Evolutionary conservation across 805 yeast genomes (phyloP).

Genomic region (Millerozyma miso): DNA sequence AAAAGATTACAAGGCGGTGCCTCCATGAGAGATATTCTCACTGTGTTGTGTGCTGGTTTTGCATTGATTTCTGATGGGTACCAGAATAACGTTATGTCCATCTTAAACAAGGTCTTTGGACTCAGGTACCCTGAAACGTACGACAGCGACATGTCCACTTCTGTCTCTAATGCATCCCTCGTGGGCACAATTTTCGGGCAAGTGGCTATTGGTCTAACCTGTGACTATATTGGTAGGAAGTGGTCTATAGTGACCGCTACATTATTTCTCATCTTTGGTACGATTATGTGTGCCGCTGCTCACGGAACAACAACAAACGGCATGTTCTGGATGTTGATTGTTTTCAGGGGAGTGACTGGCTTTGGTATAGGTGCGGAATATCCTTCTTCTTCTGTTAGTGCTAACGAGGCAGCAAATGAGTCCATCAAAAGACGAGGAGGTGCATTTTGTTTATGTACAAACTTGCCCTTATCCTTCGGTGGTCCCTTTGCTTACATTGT

Average conservation of each 20-base stretch:
- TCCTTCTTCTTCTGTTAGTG: conserved; percentile 63
- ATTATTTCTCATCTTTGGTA: conserved; percentile 56
- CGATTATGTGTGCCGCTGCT: conserved; percentile 64
- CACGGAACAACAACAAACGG: conserved; percentile 58
- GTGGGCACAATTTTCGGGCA: conserved; percentile 72
- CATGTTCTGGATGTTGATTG: conserved; percentile 73
- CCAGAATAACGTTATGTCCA: conserved; percentile 70
- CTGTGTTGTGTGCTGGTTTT: conserved; percentile 65
- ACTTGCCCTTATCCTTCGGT: conserved; percentile 69
- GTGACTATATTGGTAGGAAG: conserved; percentile 66
- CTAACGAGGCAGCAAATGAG: conserved; percentile 73
- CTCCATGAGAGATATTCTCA: conserved; percentile 25
- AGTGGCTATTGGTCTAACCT: conserved; percentile 57
- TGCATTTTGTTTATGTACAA: conserved; percentile 61
- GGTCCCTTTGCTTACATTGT: conserved; percentile 72
- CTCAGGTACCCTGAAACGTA: conserved; percentile 33
- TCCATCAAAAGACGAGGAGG: conserved; percentile 61
- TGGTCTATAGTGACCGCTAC: conserved; percentile 69
- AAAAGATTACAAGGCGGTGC: conserved; percentile 24
- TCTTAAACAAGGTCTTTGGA: conserved; percentile 57
- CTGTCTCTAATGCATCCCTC: conserved; percentile 64
- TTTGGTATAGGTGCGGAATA: conserved; percentile 79
- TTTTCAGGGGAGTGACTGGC: conserved; percentile 73
- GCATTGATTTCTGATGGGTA: conserved; percentile 78
- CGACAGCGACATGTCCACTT: conserved; percentile 47